Percentiles rank a stretch among this genome's conserved stretches.
Evolutionary conservation across 2,329 filamentous ascomycete species (phyloP).

Genomic region (Colletotrichum theobromicola): DNA sequence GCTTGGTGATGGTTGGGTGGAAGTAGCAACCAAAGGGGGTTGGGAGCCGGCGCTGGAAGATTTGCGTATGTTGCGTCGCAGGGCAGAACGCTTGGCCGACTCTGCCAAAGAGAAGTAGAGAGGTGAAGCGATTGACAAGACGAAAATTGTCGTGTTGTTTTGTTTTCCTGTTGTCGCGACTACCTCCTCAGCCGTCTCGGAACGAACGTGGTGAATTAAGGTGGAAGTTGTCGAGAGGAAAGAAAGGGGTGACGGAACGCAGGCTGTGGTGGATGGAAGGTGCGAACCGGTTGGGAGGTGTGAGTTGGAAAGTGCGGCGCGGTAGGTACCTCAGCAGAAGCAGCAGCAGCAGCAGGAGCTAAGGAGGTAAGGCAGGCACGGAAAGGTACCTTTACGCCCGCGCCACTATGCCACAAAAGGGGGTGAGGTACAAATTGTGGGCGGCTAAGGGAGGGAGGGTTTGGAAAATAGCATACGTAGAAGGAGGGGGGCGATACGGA

Average conservation of each 20-base stretch:
- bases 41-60: not conserved
- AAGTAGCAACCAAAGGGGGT: not conserved
- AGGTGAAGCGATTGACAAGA: not conserved
- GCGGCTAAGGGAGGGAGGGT: conserved; percentile 3
- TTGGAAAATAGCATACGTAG: not conserved
- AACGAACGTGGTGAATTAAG: conserved; percentile 19
- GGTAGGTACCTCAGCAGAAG: not conserved
- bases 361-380: not conserved
- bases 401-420: conserved; percentile 17
- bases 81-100: not conserved
- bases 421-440: conserved; percentile 14
- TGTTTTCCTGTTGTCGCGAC: not conserved
- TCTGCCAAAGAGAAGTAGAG: not conserved
- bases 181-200: conserved; percentile 1
- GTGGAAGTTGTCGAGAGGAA: not conserved
- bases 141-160: not conserved
- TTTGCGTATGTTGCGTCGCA: not conserved
- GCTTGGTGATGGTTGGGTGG: not conserved
- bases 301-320: not conserved
- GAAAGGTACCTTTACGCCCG: not conserved
- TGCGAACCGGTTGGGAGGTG: conserved; percentile 3
- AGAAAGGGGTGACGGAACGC: conserved; percentile 22
- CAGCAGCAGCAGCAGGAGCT: not conserved
- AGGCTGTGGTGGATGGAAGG: not conserved
- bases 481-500: conserved; percentile 17